These are phyloP conservation scores for Trametes hirsuta DNA, from an alignment of 1,284 basidiomycete genomes.

Conservation along the genomic window DNA sequence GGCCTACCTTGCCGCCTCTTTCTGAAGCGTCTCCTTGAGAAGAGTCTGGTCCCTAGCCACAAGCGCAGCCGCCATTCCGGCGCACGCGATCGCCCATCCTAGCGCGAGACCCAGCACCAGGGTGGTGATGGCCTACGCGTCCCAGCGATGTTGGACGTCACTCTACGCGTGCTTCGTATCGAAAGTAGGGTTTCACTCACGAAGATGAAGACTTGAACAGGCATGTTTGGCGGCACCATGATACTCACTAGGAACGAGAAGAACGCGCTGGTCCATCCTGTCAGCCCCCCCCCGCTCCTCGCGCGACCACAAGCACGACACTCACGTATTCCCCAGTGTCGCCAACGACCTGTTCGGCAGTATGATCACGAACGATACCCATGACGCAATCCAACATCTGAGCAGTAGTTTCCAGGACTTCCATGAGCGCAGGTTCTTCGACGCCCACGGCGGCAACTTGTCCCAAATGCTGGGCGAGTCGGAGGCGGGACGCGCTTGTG, in stretches of 20 bases:
- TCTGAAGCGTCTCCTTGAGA: conserved; percentile 49
- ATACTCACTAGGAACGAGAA: conserved; percentile 39
- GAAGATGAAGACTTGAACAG: conserved; percentile 41
- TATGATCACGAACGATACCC: conserved; percentile 35
- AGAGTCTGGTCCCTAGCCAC: conserved; percentile 58
- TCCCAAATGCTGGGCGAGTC: conserved; percentile 4
- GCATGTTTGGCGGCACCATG: conserved; percentile 41
- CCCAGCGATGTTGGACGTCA: not conserved
- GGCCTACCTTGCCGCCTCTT: conserved; percentile 48
- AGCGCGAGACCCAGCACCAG: conserved; percentile 61
- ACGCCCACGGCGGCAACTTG: conserved; percentile 37
- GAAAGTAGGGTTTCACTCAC: conserved; percentile 30
- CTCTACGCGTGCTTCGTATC: not conserved
- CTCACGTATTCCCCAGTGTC: conserved; percentile 39
- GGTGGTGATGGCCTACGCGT: conserved; percentile 45
- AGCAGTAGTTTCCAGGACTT: conserved; percentile 34
- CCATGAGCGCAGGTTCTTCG: conserved; percentile 32
- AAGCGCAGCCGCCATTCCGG: conserved; percentile 70
- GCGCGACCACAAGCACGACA: not conserved
- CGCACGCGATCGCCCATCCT: conserved; percentile 79
- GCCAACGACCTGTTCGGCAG: conserved; percentile 35
- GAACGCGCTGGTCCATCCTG: conserved; percentile 35
- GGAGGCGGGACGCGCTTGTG: not conserved
- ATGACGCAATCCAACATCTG: conserved; percentile 38
- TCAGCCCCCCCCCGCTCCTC: not conserved